These are phyloP conservation scores for Candida methanosorbosa DNA, from an alignment of 805 yeast genomes.

Conservation along the genomic window DNA sequence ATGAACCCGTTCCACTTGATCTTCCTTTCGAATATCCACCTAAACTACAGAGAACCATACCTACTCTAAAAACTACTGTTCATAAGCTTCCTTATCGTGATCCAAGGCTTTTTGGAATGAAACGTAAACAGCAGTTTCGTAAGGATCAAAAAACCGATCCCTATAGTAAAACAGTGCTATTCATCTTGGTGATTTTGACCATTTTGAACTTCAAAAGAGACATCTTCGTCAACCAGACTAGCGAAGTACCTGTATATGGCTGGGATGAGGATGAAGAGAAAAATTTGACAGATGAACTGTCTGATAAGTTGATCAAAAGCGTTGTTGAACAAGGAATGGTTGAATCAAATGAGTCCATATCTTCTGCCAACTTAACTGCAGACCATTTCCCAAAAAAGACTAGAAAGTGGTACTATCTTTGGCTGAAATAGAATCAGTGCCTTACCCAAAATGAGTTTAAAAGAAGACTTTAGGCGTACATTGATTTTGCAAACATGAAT, in stretches of 20 bases:
- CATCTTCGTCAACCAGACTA: constrained; percentile 23
- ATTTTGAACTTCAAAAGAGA: constrained; percentile 50
- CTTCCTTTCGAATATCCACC: constrained; percentile 46
- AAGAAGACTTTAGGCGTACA: too few relatives aligned
- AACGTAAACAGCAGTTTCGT: constrained; percentile 33
- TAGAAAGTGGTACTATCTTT: too few relatives aligned
- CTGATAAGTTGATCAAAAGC: too few relatives aligned
- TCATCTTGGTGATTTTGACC: constrained; percentile 36
- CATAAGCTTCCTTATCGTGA: constrained; percentile 28
- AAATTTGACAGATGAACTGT: too few relatives aligned
- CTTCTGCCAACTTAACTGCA: too few relatives aligned
- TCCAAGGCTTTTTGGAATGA: constrained; percentile 27
- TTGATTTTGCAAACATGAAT: too few relatives aligned
- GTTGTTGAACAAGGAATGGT: too few relatives aligned
- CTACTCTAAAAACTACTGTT: constrained; percentile 21
- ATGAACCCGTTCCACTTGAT: constrained; percentile 40
- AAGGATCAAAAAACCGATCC: constrained; percentile 50
- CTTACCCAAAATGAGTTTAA: too few relatives aligned
- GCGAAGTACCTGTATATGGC: constrained; percentile 23
- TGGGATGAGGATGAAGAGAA: too few relatives aligned
- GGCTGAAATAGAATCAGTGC: too few relatives aligned
- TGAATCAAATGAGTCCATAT: too few relatives aligned
- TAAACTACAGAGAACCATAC: constrained; percentile 17
- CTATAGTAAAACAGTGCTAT: constrained; percentile 43
- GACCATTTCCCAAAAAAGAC: too few relatives aligned